Evolutionary conservation across 257 asterid species (phyloP).

Genomic region (Penstemon eatonii): DNA sequence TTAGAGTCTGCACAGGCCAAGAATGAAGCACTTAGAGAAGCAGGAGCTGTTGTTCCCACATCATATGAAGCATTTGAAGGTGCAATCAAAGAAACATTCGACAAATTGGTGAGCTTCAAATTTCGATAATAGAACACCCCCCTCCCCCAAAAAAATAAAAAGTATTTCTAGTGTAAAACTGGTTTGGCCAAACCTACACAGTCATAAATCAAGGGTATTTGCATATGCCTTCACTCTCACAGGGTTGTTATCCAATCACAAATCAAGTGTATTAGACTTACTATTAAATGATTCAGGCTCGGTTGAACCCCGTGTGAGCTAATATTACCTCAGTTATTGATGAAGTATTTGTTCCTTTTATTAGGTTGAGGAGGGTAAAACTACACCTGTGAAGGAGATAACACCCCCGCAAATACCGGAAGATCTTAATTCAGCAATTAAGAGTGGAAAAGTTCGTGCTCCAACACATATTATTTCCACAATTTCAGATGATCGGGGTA

Average conservation of each 20-base stretch:
- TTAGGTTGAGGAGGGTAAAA: slow-evolving; percentile 75
- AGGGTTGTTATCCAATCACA: too few species aligned
- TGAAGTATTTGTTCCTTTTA: slow-evolving; percentile 28
- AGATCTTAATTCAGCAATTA: slow-evolving; percentile 87
- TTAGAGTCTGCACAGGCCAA: slow-evolving; percentile 99
- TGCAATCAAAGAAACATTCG: slow-evolving; percentile 75
- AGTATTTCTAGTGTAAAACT: too few species aligned
- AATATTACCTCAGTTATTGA: neutral
- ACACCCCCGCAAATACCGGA: slow-evolving; percentile 96
- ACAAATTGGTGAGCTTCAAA: slow-evolving; percentile 56
- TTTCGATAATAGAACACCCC: neutral
- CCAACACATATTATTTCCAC: slow-evolving; percentile 99
- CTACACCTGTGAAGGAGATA: slow-evolving; percentile 79
- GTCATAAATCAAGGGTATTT: too few species aligned
- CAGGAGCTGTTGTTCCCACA: slow-evolving; percentile 96
- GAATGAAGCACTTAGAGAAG: slow-evolving; percentile 89
- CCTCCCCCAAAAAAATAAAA: neutral
- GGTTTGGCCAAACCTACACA: too few species aligned
- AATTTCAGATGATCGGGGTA: slow-evolving; percentile 97
- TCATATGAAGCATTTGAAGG: slow-evolving; percentile 95
- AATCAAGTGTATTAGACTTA: too few species aligned
- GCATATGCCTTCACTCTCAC: too few species aligned
- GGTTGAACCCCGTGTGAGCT: too few species aligned
- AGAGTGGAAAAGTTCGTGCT: slow-evolving; percentile 98
- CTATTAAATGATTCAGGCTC: too few species aligned